Percentiles rank a stretch among this genome's conserved stretches.
Conservation (phyloP, 306 rosid genomes). For the Elaeagnus macrophylla region DNA sequence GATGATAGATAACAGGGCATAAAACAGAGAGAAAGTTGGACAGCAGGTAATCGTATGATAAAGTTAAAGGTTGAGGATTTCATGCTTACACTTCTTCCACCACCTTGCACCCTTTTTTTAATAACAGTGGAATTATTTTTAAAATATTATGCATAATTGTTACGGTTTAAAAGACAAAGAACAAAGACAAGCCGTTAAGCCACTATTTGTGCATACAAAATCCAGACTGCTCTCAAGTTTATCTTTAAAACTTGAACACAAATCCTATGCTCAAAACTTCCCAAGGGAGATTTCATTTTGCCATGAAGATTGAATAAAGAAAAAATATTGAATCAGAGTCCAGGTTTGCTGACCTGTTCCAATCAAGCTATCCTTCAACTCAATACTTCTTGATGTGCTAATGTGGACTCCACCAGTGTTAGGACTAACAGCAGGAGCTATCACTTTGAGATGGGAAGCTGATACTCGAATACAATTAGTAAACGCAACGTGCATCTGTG, state of each 20-base stretch:
- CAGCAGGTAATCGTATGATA: too few species aligned
- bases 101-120: too few species aligned
- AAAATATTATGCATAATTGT: too few species aligned
- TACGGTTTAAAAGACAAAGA: too few species aligned
- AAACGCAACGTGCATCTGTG: conserved; percentile 70
- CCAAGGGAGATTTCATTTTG: background rate
- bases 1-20: too few species aligned
- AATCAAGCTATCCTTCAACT: conserved; percentile 43
- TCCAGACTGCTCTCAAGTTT: background rate
- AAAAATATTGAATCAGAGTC: background rate
- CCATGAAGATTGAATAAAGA: background rate
- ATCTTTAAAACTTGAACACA: background rate
- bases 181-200: too few species aligned
- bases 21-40: too few species aligned
- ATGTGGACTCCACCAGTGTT: conserved; percentile 95
- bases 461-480: conserved; percentile 56
- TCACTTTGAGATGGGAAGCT: conserved; percentile 49
- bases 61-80: too few species aligned
- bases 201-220: too few species aligned
- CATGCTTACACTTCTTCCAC: too few species aligned
- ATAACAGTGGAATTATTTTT: too few species aligned
- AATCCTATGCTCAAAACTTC: background rate
- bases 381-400: conserved; percentile 49
- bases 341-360: conserved; percentile 49
- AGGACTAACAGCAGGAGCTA: conserved; percentile 72